Conservation (phyloP, 2,329 filamentous ascomycete species). For the Nigrograna mackinnonii region DNA sequence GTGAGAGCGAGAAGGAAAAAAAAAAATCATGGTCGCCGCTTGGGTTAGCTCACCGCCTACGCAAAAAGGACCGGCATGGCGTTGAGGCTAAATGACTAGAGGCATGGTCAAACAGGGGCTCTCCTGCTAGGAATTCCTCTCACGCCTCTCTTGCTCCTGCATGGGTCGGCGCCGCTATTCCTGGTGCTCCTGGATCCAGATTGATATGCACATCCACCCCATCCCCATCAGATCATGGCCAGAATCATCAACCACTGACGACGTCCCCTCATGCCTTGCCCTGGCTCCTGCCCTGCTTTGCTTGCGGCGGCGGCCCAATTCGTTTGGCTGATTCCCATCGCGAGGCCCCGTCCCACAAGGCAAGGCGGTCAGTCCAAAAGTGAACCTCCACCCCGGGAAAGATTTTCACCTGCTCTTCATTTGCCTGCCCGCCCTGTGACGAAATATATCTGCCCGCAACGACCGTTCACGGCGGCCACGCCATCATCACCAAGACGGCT, state of each 20-base stretch:
- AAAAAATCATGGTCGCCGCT: slow-evolving; percentile 16
- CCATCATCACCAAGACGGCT: no score
- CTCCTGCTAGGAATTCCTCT: slow-evolving; percentile 26
- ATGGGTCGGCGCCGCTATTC: no score
- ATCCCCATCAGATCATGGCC: slow-evolving; percentile 36
- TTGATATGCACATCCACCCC: slow-evolving; percentile 36
- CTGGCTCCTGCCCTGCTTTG: no score
- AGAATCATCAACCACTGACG: slow-evolving; percentile 4
- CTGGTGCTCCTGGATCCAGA: no score
- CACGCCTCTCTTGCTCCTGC: no score
- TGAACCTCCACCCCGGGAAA: no score
- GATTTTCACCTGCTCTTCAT: neutral
- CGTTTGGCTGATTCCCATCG: no score
- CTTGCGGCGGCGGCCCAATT: no score
- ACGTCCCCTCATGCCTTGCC: slow-evolving; percentile 19
- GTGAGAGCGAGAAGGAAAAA: no score
- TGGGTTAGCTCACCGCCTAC: slow-evolving; percentile 31
- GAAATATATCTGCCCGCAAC: no score
- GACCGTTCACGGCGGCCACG: no score
- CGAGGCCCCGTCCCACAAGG: slow-evolving; percentile 19
- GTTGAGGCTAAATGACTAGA: slow-evolving; percentile 35
- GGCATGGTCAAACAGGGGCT: slow-evolving; percentile 26
- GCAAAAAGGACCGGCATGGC: slow-evolving; percentile 18
- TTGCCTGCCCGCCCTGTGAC: neutral
- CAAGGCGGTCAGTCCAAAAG: slow-evolving; percentile 25